A percentile compares a stretch with the other conserved stretches of the same genome.
phyloP scores from a whole-genome alignment of 306 rosid species.

The Malus domestica region ASM211411v1 NC_041804.1:12927001-12927500 shows the following conservation, averaged over 20 bases:
- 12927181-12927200: not conserved
- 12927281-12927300: not conserved
- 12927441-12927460: conserved; percentile 6
- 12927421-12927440: not conserved
- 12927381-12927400: not conserved
- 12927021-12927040: not conserved
- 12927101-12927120: not conserved
- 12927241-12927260: not conserved
- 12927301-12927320: not conserved
- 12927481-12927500: conserved; percentile 9
- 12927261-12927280: not conserved
- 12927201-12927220: not conserved
- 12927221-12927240: not conserved
- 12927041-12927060: not conserved
- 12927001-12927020: not conserved
- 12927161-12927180: not conserved
- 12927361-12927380: not conserved
- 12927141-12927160: not conserved
- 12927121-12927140: not conserved
- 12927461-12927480: not conserved
- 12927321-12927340: not conserved
- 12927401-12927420: not conserved
- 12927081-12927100: not conserved
- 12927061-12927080: not conserved
- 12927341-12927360: not conserved